A percentile compares a stretch with the other conserved stretches of the same genome.
Conservation (phyloP, 306 rosid genomes). For the Acacia acuminata region DNA sequence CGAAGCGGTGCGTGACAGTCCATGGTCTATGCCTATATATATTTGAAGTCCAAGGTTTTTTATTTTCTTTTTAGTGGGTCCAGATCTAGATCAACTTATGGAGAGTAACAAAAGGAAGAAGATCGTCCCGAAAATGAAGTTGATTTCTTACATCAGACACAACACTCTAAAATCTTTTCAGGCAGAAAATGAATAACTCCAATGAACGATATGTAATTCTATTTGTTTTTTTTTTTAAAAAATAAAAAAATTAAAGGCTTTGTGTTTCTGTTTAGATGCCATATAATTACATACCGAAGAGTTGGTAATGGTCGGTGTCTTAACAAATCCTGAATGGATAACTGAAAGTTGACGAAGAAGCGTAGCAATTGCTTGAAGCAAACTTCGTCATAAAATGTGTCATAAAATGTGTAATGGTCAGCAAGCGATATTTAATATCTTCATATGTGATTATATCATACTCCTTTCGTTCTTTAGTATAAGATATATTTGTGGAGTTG, state of each 20-base stretch:
- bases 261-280: background rate
- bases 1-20: background rate
- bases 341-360: background rate
- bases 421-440: background rate
- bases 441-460: background rate
- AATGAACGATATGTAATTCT: background rate
- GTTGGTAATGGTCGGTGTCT: background rate
- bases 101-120: background rate
- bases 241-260: background rate
- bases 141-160: background rate
- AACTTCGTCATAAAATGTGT: background rate
- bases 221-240: background rate
- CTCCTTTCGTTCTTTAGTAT: accelerated
- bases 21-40: background rate
- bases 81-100: background rate
- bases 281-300: background rate
- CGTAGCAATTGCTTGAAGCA: background rate
- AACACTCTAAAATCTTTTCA: background rate
- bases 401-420: background rate
- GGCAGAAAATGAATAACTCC: background rate
- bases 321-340: background rate
- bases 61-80: background rate
- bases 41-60: background rate
- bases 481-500: too few relatives aligned
- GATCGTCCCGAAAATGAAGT: background rate